Evolutionary conservation across 305 asterid genomes (phyloP), one percentile per base, ranked within the genome.

Genomic region (Vinca major): DNA sequence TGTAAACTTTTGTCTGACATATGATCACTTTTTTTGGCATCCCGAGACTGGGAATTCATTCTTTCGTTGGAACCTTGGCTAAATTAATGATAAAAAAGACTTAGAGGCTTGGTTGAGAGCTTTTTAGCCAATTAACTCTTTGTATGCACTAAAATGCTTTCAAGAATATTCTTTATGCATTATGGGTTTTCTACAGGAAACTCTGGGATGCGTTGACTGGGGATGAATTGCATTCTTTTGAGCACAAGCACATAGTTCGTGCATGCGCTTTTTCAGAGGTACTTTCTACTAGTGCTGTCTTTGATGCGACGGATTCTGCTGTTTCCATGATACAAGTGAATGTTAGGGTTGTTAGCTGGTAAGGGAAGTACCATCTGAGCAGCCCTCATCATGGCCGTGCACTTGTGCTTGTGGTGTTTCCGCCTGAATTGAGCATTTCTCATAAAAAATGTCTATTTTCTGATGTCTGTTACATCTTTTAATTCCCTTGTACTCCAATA

Each of bases 251-350:
- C 82, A 92, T 92, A 48, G 98, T 90, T 70, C 92, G 98, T 55
- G 76, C 98, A 39, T 88, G 98, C 73, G 86, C 98, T 44, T 92
- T 92, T 80, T 90, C 98, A 44, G 96, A 92, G 96, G 98, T 92
- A 48, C 43, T 66, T 70, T 54, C 4, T n/a, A n/a, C n/a, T n/a
- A n/a, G n/a, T n/a, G n/a, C n/a, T n/a, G n/a, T n/a, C n/a, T n/a
- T n/a, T n/a, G n/a, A n/a, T n/a, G n/a, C n/a, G n/a, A n/a, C n/a
- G n/a, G n/a, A n/a, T n/a, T n/a, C 56, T 37, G 5, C 39, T 21
- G 4, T 55, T 20, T 14, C 48, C 13, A 1, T 63, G 41, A 21
- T 44, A 13, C 45, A 64, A 61, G 48, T n/a, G 12, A 44, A 39
- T 37, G 20, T 14, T 9, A 10, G 39, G 37, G 40, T n/a, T 61